Evolutionary conservation across 176 grass and related monocot genomes (phyloP), one percentile per base, ranked within the genome.

Genomic region (Musa troglodytarum): DNA sequence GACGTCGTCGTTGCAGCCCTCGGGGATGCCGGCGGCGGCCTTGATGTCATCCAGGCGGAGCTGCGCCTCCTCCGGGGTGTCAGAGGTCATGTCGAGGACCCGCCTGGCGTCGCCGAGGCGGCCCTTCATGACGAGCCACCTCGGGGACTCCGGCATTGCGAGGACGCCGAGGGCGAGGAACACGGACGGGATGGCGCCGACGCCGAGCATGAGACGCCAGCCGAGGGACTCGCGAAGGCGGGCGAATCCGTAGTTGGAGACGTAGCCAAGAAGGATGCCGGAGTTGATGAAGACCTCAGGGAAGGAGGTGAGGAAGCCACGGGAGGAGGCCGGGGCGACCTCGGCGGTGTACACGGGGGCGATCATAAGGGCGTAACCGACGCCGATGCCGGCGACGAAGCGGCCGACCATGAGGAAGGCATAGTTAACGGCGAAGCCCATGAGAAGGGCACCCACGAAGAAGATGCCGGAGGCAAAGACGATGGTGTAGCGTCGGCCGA

Each of bases 41-140:
- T 76, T 76, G 24, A 76, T 76, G 25, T 76, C 53, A 7, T 16
- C 23, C 15, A 76, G 73, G 15, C 73, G 73, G 54, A 43, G 73
- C 52, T 71, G 50, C 3, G 82, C 82, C 74, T 85, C 82, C 19
- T 78, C 82, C 28, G 70, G 77, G 7, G 71, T 79, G 50, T 85
- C 82, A 53, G 82, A 85, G 23, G 82, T 85, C 74, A 17, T 79
- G 25, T 75, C 58, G 10, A 85, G 82, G 59, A 85, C 82, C 49
- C n/a, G 49, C 14, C 76, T 75, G 34, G 82, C 82, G 13, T 85
- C 82, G 10, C 69, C 53, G 20, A 85, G 63, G 72, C 87, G 85
- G 50, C 89, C 92, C 64, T 92, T 84, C 85, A 92, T 82, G 21
- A 82, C 92, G 14, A 96, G 86, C 92, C 92, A 96, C 21, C 92